Evolutionary conservation across 2,329 filamentous ascomycete species (phyloP), one percentile per base, ranked within the genome.

Genomic region (Talaromyces rugulosus): DNA sequence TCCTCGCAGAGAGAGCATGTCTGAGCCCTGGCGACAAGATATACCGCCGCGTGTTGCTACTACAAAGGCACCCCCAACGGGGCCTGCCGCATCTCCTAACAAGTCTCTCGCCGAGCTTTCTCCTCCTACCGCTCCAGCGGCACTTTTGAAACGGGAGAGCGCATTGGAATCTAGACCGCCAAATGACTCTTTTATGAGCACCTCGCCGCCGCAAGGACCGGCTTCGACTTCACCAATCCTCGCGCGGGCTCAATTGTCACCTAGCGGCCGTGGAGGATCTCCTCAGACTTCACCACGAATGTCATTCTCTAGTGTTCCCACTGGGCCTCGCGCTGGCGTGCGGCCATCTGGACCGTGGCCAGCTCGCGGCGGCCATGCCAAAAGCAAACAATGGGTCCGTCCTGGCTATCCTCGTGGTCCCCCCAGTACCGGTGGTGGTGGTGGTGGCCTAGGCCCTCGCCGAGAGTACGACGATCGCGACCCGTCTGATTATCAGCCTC

Each of bases 341-440:
- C 72, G 74, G 62, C 71, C 69, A 7, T 63, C 70, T 40, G 67
- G 44, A 8, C n/a, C 18, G 23, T 47, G 44, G 44, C 44, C 69
- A 7, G 67, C 68, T 14, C 70, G 73, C 11, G 69, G 75, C 31
- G 70, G 70, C 6, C 66, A 69, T 18, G 65, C 71, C 4, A 78
- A 78, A 60, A 76, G 71, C 58, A 77, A 77, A 63, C 73, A 73
- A 62, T 78, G 76, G 76, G 68, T 73, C 53, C 74, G 75, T 33
- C 70, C 75, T 31, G 74, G 72, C 14, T 78, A 75, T 58, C 67
- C 61, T 42, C 68, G 71, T 33, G 67, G 67, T 0, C 69, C 68
- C 4, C 63, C 70, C 8, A 61, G 60, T 11, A 61, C 69, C 31
- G 63, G 63, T 23, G 36, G 68, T 62, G 30, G 30, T 33, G 63